Percentiles rank a stretch among this genome's conserved stretches.
phyloP scores from a whole-genome alignment of 139 green algal species.

The Astrephomene gubernaculifera region DNA sequence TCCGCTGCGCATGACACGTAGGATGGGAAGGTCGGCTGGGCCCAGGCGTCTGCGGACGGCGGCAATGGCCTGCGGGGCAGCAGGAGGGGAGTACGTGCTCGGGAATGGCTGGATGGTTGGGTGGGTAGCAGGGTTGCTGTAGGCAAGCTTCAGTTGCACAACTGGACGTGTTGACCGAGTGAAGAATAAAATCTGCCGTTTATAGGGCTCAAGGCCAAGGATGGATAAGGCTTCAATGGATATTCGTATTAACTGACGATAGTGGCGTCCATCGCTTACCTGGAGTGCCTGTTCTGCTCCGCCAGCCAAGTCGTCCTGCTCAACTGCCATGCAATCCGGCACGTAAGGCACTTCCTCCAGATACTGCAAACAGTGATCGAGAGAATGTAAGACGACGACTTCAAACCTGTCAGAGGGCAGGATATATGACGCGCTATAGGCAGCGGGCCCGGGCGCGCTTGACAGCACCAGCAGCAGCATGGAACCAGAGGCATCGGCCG shows the following conservation, averaged over 20 bases:
- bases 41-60: background rate
- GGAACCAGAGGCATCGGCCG: background rate
- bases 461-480: conserved; percentile 30
- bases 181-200: background rate
- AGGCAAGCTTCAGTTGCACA: background rate
- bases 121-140: background rate
- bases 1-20: conserved; percentile 9
- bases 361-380: conserved; percentile 22
- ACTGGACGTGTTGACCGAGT: background rate
- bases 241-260: too few relatives aligned
- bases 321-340: conserved; percentile 24
- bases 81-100: too few relatives aligned
- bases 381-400: conserved; percentile 10
- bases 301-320: conserved; percentile 24
- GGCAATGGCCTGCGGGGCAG: conserved; percentile 6
- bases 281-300: background rate
- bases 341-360: conserved; percentile 37
- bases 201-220: too few relatives aligned
- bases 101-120: background rate
- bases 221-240: too few relatives aligned
- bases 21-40: conserved; percentile 22
- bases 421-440: conserved; percentile 23
- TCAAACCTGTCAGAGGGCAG: conserved; percentile 16
- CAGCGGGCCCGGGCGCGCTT: conserved; percentile 8
- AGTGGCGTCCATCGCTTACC: background rate